phyloP scores from a whole-genome alignment of 1,139 yeast species.

The Geotrichum restrictum region DNA sequence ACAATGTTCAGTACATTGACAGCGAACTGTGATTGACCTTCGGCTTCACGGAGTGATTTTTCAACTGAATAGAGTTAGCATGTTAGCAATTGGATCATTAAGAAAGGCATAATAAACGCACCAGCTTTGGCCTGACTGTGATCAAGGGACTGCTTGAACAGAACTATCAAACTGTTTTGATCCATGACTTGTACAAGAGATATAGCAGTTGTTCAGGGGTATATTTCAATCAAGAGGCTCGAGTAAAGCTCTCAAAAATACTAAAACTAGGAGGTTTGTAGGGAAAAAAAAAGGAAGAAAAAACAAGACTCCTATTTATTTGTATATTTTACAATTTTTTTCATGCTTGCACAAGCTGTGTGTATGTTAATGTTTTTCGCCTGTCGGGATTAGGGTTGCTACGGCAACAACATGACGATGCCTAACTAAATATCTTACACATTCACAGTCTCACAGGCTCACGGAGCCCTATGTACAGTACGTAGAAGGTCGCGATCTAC shows the following conservation, averaged over 20 bases:
- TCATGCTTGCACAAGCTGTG: not conserved
- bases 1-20: slow-evolving; percentile 71
- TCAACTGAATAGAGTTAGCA: slow-evolving; percentile 34
- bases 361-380: slow-evolving; percentile 7
- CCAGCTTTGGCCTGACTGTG: slow-evolving; percentile 22
- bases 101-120: slow-evolving; percentile 10
- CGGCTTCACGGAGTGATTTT: slow-evolving; percentile 52
- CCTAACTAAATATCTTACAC: too few species aligned
- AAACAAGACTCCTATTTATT: not conserved
- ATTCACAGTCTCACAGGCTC: too few species aligned
- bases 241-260: not conserved
- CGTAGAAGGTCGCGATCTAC: too few species aligned
- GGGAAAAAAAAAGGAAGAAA: not conserved
- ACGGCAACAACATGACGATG: slow-evolving; percentile 2
- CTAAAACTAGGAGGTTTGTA: not conserved
- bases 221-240: not conserved
- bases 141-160: slow-evolving; percentile 23
- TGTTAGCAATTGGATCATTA: not conserved
- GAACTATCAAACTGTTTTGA: slow-evolving; percentile 13
- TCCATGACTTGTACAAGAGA: slow-evolving; percentile 14
- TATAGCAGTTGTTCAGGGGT: not conserved
- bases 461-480: too few species aligned
- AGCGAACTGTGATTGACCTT: slow-evolving; percentile 67
- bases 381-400: slow-evolving; percentile 5
- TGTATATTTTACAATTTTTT: not conserved